Base-by-base conservation (phyloP, 345 rosid genomes). In the Populus pruinosa region DNA sequence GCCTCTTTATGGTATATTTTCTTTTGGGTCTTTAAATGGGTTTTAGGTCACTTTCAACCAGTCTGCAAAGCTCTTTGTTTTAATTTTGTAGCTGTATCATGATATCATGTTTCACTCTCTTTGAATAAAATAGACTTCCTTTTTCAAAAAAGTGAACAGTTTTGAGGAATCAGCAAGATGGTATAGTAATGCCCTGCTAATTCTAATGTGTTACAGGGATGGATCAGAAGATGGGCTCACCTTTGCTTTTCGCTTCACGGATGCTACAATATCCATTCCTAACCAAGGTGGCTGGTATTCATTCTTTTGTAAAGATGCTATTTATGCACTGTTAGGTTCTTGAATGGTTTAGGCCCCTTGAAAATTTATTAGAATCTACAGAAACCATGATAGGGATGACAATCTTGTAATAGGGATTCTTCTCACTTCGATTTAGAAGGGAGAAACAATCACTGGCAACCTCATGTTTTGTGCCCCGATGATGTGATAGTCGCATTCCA, bases 171-270 rank as follows among this genome's bases (percentile, higher is more conserved):
- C 63, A 49, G 72, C 2, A 36, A 76, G 17, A 31, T 47, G 80
- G 64, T 79, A 27, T 41, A 71, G 56, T 85, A 64, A 77, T 82
- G 39, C 72, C 74, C 56, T 61, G 74, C 73, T 79, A 77, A 77
- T 82, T 75, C 67, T 85, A 35, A 62, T 86, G 80, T 79, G 71
- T 79, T 78, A 55, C 89, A 96, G 97, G 90, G 92, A 87, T 87
- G 94, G 88, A 23, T 87, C 98, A 69, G 99, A 92, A 82, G 99
- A 93, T 79, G 93, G 98, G 64, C 90, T 91, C 83, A 82, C 94
- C 76, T 96, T 96, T 89, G 91, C 97, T 75, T 96, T 96, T 85
- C 95, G 99, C 76, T 96, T 96, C 88, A 92, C 97, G 16, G 99
- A 96, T 87, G 87, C 93, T 76, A 85, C 93, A 59, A 65, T 81